Percentiles rank a stretch among this genome's conserved stretches.
Evolutionary conservation across 2,329 filamentous ascomycete genomes (phyloP).

Genomic region (Beauveria australis): DNA sequence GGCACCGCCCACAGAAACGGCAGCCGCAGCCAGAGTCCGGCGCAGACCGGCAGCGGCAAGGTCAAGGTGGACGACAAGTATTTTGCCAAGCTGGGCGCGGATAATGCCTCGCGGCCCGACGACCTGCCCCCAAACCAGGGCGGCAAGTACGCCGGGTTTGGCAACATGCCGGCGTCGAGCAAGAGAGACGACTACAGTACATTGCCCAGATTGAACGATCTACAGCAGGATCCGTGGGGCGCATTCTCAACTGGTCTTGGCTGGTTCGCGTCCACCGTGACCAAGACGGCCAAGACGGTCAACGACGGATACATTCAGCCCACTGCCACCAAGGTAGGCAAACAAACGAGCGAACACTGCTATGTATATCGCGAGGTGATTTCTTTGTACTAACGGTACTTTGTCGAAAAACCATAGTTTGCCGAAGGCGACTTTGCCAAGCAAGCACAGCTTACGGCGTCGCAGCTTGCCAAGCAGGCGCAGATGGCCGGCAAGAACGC

Average conservation of each 20-base stretch:
- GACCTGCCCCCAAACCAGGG: conserved; percentile 78
- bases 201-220: conserved; percentile 70
- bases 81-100: conserved; percentile 75
- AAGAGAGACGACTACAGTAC: conserved; percentile 32
- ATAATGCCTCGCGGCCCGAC: conserved; percentile 70
- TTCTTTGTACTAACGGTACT: background rate
- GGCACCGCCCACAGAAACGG: conserved; percentile 33
- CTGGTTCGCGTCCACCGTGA: conserved; percentile 83
- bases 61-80: conserved; percentile 74
- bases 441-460: conserved; percentile 53
- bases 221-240: conserved; percentile 83
- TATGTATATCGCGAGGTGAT: background rate
- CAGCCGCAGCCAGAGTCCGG: conserved; percentile 32
- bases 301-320: conserved; percentile 91
- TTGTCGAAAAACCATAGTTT: conserved; percentile 41
- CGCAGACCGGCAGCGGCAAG: conserved; percentile 33
- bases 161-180: conserved; percentile 58
- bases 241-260: conserved; percentile 88
- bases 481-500: conserved; percentile 65
- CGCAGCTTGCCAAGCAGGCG: conserved; percentile 58
- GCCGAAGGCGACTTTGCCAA: conserved; percentile 71
- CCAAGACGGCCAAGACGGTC: conserved; percentile 82
- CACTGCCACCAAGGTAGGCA: conserved; percentile 70
- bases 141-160: conserved; percentile 88
- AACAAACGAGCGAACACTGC: too few relatives aligned